A percentile compares a stretch with the other conserved stretches of the same genome.
Evolutionary conservation across 768 basidiomycete genomes (phyloP).

Genomic region (Mycena indigotica): DNA sequence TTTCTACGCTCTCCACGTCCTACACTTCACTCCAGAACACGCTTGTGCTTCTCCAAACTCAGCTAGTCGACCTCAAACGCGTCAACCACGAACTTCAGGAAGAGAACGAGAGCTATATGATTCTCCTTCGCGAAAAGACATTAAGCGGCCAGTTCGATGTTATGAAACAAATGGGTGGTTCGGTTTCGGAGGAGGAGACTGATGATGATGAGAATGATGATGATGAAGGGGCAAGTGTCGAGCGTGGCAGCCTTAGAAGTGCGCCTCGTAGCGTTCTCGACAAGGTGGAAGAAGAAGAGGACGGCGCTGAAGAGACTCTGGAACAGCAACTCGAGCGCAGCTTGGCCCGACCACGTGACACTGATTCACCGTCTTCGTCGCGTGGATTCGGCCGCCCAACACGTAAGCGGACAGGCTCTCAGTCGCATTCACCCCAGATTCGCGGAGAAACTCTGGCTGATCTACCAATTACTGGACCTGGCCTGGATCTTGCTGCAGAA

Average conservation of each 20-base stretch:
- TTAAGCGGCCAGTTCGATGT: slow-evolving; percentile 86
- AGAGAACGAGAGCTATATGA: slow-evolving; percentile 97
- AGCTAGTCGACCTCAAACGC: slow-evolving; percentile 83
- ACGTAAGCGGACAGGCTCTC: slow-evolving; percentile 56
- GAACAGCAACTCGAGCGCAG: slow-evolving; percentile 43
- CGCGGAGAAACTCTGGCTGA: slow-evolving; percentile 84
- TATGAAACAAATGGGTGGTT: slow-evolving; percentile 64
- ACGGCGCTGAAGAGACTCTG: slow-evolving; percentile 41
- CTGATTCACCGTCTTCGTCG: slow-evolving; percentile 41
- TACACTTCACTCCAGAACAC: slow-evolving; percentile 84
- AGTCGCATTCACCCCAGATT: slow-evolving; percentile 46
- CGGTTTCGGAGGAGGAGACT: slow-evolving; percentile 40
- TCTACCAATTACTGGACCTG: slow-evolving; percentile 85
- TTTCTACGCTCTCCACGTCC: slow-evolving; percentile 85
- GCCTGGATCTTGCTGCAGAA: slow-evolving; percentile 88
- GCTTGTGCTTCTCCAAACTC: slow-evolving; percentile 78
- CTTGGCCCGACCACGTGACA: slow-evolving; percentile 33
- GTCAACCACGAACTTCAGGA: slow-evolving; percentile 89
- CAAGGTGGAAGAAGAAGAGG: slow-evolving; percentile 63
- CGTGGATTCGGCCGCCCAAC: slow-evolving; percentile 46
- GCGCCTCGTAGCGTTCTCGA: slow-evolving; percentile 61
- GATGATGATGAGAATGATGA: slow-evolving; percentile 41
- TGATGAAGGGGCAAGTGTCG: slow-evolving; percentile 44
- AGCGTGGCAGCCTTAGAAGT: slow-evolving; percentile 59
- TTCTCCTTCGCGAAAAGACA: slow-evolving; percentile 88